Base-by-base conservation (phyloP, 2,329 filamentous ascomycete species). In the Eutypa lata region DNA sequence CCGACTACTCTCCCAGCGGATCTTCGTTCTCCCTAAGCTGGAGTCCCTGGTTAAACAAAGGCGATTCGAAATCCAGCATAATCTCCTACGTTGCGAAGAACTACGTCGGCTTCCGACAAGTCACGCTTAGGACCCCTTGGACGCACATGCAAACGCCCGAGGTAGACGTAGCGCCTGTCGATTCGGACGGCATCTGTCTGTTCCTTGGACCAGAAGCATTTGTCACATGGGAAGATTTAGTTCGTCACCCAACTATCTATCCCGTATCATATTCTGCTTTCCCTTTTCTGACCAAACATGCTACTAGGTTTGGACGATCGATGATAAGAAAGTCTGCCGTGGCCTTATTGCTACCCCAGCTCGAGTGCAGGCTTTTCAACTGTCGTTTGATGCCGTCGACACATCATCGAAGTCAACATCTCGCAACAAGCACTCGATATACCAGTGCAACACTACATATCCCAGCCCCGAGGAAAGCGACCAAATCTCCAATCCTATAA, bases 321-420 rank as follows among this genome's bases (percentile, higher is more conserved):
- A 65, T 3, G 62, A 63, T 5, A 64, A 61, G 0, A 70, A 68
- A n/a, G 60, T 73, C 40, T 80, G 75, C 44, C 75, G 80, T n/a
- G 81, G 80, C 2, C 69, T 83, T 2, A 74, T 84, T 5, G 75
- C 76, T 1, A 82, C 80, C 0, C 81, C 81, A 0, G 73, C 76
- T 35, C 65, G 73, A 16, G 70, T 76, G 2, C 75, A 75, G 45
- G 71, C 78, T 0, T 84, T 84, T 51, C 75, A 83, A 46, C 66
- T 84, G 14, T 59, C 73, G 1, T 63, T 83, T 16, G 62, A 65
- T 16, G 58, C 64, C n/a, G n/a, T n/a, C n/a, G n/a, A n/a, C n/a
- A n/a, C n/a, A n/a, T n/a, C n/a, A 10, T 69, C 66, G 1, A 38
- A 58, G 0, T 49, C 66, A 8, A 40, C 42, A n/a, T 57, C 57